phyloP scores from a whole-genome alignment of 805 yeast genomes.

The Cyberlindnera nakhonratchasimensis region DNA sequence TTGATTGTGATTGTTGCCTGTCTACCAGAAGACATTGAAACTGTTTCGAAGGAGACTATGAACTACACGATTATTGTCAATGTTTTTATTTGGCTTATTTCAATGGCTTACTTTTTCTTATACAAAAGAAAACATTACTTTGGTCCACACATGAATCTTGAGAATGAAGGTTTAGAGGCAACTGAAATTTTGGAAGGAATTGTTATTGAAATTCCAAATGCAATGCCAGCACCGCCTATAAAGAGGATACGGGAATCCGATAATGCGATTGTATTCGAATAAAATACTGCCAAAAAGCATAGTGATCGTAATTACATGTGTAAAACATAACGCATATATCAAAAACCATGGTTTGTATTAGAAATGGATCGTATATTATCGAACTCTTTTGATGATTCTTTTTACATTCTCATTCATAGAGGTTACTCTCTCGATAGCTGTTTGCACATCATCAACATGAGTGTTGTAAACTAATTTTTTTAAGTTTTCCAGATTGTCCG shows the following conservation, averaged over 20 bases:
- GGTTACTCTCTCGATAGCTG: not conserved
- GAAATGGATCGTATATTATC: not conserved
- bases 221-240: slow-evolving; percentile 5
- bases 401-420: not conserved
- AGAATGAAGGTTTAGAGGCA: slow-evolving; percentile 23
- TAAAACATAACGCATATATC: too few species aligned
- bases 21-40: slow-evolving; percentile 49
- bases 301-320: too few species aligned
- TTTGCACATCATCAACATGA: not conserved
- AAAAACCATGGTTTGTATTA: too few species aligned
- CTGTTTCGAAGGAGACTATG: slow-evolving; percentile 45
- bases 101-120: slow-evolving; percentile 47
- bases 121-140: slow-evolving; percentile 51
- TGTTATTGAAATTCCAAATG: slow-evolving; percentile 1
- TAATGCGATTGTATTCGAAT: slow-evolving; percentile 1
- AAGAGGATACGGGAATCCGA: slow-evolving; percentile 1
- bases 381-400: not conserved
- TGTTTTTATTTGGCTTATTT: slow-evolving; percentile 55
- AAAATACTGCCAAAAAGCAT: not conserved
- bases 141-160: slow-evolving; percentile 48
- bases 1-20: slow-evolving; percentile 54
- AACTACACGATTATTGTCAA: slow-evolving; percentile 70
- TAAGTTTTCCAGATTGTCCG: not conserved
- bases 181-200: slow-evolving; percentile 16
- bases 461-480: not conserved